Evolutionary conservation across 139 green algal species (phyloP).

Genomic region (Ulvella scutata): DNA sequence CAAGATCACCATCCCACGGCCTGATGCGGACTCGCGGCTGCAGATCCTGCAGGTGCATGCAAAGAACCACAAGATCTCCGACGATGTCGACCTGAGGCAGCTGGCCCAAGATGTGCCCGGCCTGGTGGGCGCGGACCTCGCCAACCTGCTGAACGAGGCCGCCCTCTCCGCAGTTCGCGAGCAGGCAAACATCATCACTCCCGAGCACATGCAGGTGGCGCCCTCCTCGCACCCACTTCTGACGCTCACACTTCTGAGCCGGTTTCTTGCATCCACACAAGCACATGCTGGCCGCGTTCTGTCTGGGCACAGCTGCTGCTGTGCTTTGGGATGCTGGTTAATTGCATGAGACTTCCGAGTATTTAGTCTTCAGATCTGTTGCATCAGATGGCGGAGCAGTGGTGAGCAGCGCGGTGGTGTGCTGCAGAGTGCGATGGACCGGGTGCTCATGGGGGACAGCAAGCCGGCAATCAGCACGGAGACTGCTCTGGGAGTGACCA

Average conservation of each 20-base stretch:
- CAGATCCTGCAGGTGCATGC: conserved; percentile 72
- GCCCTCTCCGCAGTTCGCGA: conserved; percentile 54
- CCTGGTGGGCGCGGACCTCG: conserved; percentile 80
- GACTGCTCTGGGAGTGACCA: not conserved
- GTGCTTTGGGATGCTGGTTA: not conserved
- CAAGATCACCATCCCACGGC: conserved; percentile 62
- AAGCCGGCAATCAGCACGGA: not conserved
- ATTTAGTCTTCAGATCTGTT: no score
- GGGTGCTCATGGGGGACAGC: conserved; percentile 2
- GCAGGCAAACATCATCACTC: not conserved
- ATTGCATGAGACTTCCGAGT: no score
- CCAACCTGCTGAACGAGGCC: conserved; percentile 91
- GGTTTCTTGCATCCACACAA: not conserved
- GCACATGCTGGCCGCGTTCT: not conserved
- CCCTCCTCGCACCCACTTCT: not conserved
- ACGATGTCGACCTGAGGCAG: conserved; percentile 73
- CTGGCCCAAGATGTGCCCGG: conserved; percentile 82
- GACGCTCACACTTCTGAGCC: not conserved
- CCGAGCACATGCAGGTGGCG: not conserved
- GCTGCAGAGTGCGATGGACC: not conserved
- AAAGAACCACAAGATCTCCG: conserved; percentile 26
- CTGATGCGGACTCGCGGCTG: conserved; percentile 44
- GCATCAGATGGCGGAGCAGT: no score
- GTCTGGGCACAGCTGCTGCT: not conserved
- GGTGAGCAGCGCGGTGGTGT: no score